A percentile compares a stretch with the other conserved stretches of the same genome.
Conservation (phyloP, 2,329 filamentous ascomycete genomes). For the Ceratocystiopsis sp. region DNA sequence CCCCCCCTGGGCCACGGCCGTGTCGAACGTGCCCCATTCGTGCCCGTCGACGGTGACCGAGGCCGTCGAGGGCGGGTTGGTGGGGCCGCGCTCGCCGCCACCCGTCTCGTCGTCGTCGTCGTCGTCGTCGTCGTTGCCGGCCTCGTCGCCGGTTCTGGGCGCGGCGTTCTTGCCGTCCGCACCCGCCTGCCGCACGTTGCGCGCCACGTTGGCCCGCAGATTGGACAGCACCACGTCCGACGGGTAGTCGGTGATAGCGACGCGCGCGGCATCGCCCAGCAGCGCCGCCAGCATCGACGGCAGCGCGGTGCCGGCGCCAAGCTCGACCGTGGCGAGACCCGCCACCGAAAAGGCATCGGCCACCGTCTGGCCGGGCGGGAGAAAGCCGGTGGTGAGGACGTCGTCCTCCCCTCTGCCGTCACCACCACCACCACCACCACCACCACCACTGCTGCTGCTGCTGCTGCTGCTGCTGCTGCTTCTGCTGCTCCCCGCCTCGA, state of each 20-base stretch:
- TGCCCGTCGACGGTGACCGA: constrained; percentile 38
- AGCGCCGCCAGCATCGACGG: constrained; percentile 32
- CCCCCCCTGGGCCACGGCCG: constrained; percentile 9
- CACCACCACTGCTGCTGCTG: too few species aligned
- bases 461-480: too few species aligned
- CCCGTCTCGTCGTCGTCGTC: not conserved
- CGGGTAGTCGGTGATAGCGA: constrained; percentile 53
- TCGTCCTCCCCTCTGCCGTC: too few species aligned
- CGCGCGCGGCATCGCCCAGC: constrained; percentile 26
- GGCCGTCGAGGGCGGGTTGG: not conserved
- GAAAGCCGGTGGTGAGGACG: too few species aligned
- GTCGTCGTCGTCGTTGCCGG: not conserved
- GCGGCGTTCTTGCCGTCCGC: not conserved
- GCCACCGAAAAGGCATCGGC: constrained; percentile 26
- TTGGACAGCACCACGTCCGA: constrained; percentile 40
- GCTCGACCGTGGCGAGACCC: constrained; percentile 38
- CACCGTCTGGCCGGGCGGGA: not conserved
- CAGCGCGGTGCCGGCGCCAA: constrained; percentile 48
- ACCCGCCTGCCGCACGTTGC: constrained; percentile 24
- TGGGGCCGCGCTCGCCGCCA: not conserved
- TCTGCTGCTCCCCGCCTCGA: constrained; percentile 26
- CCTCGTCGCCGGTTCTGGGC: not conserved
- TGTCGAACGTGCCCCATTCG: constrained; percentile 40
- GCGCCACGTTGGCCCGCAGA: constrained; percentile 37
- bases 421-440: too few species aligned